A percentile compares a stretch with the other conserved stretches of the same genome.
These are phyloP conservation scores for Neoarthrinium moseri DNA, from an alignment of 2,329 filamentous ascomycete genomes.

Conservation along the genomic window DNA sequence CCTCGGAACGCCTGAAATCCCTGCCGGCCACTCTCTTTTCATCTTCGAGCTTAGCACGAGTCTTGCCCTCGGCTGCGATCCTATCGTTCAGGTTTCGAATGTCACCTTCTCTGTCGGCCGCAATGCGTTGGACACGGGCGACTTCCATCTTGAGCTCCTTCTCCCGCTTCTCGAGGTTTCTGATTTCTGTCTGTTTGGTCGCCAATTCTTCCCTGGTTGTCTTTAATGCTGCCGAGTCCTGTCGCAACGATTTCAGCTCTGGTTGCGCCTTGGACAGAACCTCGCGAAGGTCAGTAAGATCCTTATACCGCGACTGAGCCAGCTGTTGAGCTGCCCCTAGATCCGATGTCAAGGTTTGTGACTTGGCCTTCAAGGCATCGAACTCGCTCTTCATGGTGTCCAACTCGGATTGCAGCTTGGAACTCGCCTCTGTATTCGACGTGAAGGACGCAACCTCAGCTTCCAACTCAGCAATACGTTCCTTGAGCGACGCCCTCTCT, in stretches of 20 bases:
- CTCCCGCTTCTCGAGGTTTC: conserved; percentile 76
- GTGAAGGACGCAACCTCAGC: conserved; percentile 56
- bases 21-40: conserved; percentile 71
- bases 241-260: conserved; percentile 75
- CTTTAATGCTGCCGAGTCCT: conserved; percentile 75
- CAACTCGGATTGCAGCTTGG: conserved; percentile 62
- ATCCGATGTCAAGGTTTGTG: conserved; percentile 73
- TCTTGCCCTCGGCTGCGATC: conserved; percentile 70
- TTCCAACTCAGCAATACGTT: conserved; percentile 67
- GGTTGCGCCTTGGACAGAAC: conserved; percentile 82
- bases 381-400: conserved; percentile 52
- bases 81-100: conserved; percentile 77
- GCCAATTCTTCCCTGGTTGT: conserved; percentile 72
- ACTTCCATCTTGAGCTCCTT: conserved; percentile 78
- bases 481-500: conserved; percentile 66
- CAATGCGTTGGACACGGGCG: conserved; percentile 64
- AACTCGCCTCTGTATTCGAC: conserved; percentile 40
- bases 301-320: conserved; percentile 83
- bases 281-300: conserved; percentile 77
- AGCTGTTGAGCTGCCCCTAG: conserved; percentile 83
- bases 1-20: conserved; percentile 75
- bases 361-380: conserved; percentile 69
- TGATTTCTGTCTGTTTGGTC: conserved; percentile 58
- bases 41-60: conserved; percentile 74
- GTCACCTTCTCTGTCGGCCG: conserved; percentile 74